phyloP scores from a whole-genome alignment of 352 stramenopile genomes.

The Globisporangium apiculatum region DNA sequence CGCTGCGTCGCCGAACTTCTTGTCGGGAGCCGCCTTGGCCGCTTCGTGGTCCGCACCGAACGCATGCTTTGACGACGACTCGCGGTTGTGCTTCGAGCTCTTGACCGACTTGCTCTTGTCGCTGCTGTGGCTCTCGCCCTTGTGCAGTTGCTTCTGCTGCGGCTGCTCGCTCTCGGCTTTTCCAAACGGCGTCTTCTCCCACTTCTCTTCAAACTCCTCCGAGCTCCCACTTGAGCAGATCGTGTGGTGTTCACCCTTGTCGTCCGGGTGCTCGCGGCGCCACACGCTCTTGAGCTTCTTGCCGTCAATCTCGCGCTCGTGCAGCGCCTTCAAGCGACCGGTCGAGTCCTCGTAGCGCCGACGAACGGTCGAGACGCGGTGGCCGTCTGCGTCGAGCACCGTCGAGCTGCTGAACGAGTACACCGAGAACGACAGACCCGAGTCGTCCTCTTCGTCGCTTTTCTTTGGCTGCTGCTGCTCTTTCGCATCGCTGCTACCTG shows the following conservation, averaged over 20 bases:
- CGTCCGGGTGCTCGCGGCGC: constrained; percentile 54
- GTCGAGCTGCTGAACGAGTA: constrained; percentile 79
- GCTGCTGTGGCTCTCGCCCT: constrained; percentile 7
- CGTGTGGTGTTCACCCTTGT: constrained; percentile 50
- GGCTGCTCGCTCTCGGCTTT: constrained; percentile 29
- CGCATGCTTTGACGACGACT: neutral
- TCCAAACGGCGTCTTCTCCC: constrained; percentile 57
- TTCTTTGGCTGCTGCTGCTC: neutral
- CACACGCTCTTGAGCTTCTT: constrained; percentile 71
- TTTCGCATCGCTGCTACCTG: neutral
- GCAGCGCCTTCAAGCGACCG: constrained; percentile 71
- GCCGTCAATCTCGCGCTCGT: constrained; percentile 64
- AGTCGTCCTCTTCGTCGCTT: constrained; percentile 20
- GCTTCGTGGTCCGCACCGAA: constrained; percentile 18
- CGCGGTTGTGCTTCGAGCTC: constrained; percentile 11
- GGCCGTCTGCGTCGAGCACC: constrained; percentile 60
- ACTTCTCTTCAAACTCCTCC: constrained; percentile 62
- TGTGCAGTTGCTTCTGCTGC: constrained; percentile 7
- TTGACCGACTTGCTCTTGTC: neutral
- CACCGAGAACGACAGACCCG: constrained; percentile 43
- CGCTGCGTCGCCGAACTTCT: constrained; percentile 18
- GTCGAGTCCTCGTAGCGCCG: constrained; percentile 81
- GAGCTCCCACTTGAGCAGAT: constrained; percentile 23
- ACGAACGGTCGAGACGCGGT: constrained; percentile 54
- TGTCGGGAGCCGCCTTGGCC: constrained; percentile 28